Base-by-base conservation (phyloP, 306 rosid species). In the Vachellia pachyceras region DNA sequence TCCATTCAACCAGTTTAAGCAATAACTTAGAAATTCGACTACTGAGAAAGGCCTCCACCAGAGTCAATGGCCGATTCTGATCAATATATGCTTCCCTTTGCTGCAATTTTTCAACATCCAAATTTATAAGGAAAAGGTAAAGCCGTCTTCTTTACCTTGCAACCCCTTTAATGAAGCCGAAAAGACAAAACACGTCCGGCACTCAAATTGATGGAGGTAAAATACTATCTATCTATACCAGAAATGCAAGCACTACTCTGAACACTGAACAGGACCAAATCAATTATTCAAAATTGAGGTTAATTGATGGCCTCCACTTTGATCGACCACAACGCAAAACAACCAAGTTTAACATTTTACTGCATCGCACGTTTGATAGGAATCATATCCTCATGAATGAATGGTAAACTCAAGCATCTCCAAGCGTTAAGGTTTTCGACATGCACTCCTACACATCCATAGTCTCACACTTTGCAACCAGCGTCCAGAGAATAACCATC, bases 401-500 rank as follows among this genome's bases (percentile, higher is more conserved):
- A 88, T 81, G 82, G 68, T 12, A 80, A 83, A 68, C 79, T 49
- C n/a, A 80, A 74, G 2, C 58, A 80, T 49, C 68, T 66, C 68
- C 73, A 44, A 68, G 77, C 72, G 76, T 67, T 57, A 67, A 76
- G 64, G 85, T 76, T 73, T 83, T 75, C 6, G 39, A 69, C 77
- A 82, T 46, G 44, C 55, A 29, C 5, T 47, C 74, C 87, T 84
- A 79, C 78, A 52, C 23, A 84, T 83, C 86, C 78, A 79, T 52
- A 74, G 72, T 84, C 80, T 71, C 78, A 80, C 35, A 73, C 79
- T 67, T 39, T 82, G 82, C 81, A 77, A 73, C 86, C 86, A 76
- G 68, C 79, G 77, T 76, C 86, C 83, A 80, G 64, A 54, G 60
- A 50, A 76, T 67, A 72, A 76, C 72, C 84, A 86, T 87, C 84